Percentiles rank a stretch among this genome's conserved stretches.
Evolutionary conservation across 1,139 yeast genomes (phyloP).

Genomic region (Candida frijolesensis): DNA sequence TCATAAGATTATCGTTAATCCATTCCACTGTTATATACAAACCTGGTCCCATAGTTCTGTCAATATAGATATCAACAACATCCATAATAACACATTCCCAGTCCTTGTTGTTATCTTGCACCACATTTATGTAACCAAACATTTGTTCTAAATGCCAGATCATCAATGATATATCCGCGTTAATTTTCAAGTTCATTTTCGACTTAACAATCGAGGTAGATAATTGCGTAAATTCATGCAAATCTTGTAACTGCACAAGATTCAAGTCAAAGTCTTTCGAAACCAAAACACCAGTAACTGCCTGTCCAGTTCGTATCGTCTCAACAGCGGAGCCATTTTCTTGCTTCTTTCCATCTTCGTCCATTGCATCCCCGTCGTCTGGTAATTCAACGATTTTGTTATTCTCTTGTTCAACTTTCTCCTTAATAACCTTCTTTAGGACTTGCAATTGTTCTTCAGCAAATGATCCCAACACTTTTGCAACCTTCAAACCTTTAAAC

Average conservation of each 20-base stretch:
- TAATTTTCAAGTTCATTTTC: constrained; percentile 73
- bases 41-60: constrained; percentile 40
- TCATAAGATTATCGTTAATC: constrained; percentile 81
- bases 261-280: constrained; percentile 89
- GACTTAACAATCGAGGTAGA: constrained; percentile 86
- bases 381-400: constrained; percentile 22
- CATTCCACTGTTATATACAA: constrained; percentile 72
- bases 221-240: constrained; percentile 85
- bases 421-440: constrained; percentile 35
- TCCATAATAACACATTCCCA: constrained; percentile 55
- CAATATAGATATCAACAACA: constrained; percentile 49
- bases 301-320: constrained; percentile 35
- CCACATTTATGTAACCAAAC: constrained; percentile 82
- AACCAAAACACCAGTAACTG: constrained; percentile 85
- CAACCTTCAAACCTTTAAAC: constrained; percentile 82
- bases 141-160: constrained; percentile 91
- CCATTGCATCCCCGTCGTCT: constrained; percentile 20
- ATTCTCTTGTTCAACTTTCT: constrained; percentile 18
- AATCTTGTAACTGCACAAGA: constrained; percentile 78
- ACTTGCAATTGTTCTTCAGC: constrained; percentile 54
- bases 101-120: constrained; percentile 62
- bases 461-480: constrained; percentile 79
- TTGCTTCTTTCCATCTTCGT: constrained; percentile 13
- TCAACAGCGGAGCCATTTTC: constrained; percentile 10
- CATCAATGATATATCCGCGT: constrained; percentile 79